Percentiles rank a stretch among this genome's conserved stretches.
phyloP scores from a whole-genome alignment of 2,329 filamentous ascomycete species.

The Trichoderma semiorbis region DNA sequence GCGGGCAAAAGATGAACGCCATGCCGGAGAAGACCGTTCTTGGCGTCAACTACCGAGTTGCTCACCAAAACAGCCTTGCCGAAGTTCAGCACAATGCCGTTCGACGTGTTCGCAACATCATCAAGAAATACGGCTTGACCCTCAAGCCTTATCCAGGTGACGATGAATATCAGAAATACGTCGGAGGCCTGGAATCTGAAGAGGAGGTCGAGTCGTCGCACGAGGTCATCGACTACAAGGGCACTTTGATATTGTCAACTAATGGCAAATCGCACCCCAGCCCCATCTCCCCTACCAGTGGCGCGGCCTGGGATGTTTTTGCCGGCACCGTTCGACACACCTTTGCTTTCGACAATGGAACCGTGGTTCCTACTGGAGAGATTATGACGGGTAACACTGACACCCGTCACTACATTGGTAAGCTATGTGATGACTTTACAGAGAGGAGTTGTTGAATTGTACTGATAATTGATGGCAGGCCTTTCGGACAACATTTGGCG shows the following conservation, averaged over 20 bases:
- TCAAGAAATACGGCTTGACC: conserved; percentile 54
- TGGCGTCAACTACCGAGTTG: conserved; percentile 59
- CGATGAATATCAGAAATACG: conserved; percentile 28
- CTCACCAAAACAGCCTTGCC: conserved; percentile 50
- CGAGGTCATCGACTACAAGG: conserved; percentile 29
- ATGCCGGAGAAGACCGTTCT: conserved; percentile 58
- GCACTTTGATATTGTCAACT: conserved; percentile 39
- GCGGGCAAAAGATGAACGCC: conserved; percentile 65
- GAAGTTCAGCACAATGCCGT: conserved; percentile 51
- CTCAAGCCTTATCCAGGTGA: conserved; percentile 52
- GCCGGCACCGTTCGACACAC: conserved; percentile 48
- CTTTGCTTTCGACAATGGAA: conserved; percentile 43
- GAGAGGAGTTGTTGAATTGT: neutral
- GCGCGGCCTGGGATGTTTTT: conserved; percentile 44
- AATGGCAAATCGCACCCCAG: conserved; percentile 46
- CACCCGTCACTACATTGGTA: conserved; percentile 40
- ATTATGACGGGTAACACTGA: conserved; percentile 45
- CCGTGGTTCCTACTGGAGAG: conserved; percentile 50
- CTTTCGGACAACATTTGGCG: conserved; percentile 32
- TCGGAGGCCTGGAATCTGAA: neutral
- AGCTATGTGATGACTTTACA: conserved; percentile 7
- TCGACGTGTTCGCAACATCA: conserved; percentile 45
- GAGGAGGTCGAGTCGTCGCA: neutral
- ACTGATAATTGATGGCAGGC: conserved; percentile 25
- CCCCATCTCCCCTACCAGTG: conserved; percentile 53